A percentile compares a stretch with the other conserved stretches of the same genome.
phyloP scores from a whole-genome alignment of 208 protist genomes.

The Acanthamoeba sp. region DNA sequence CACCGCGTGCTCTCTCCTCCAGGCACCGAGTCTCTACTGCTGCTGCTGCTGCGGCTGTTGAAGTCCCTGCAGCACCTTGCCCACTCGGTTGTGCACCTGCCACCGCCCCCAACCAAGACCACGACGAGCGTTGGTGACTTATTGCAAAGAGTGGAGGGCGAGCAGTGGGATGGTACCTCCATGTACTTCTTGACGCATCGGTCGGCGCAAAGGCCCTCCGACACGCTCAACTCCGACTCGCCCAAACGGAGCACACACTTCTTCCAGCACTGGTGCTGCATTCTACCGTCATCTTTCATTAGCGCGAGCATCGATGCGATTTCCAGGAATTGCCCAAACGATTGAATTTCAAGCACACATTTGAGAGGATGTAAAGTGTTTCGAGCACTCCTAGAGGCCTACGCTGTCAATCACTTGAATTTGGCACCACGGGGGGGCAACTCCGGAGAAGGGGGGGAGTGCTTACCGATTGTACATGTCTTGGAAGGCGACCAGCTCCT shows the following conservation, averaged over 20 bases:
- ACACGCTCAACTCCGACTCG: constrained; percentile 32
- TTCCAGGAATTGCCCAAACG: neutral
- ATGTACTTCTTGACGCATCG: constrained; percentile 67
- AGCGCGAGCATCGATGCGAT: too few species aligned
- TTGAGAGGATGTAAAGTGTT: too few species aligned
- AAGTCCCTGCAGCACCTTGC: constrained; percentile 48
- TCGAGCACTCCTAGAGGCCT: too few species aligned
- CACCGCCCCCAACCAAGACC: neutral
- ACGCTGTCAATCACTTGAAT: too few species aligned
- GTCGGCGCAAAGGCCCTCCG: neutral
- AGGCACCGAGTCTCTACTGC: neutral
- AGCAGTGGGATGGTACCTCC: neutral
- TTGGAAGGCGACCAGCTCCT: neutral
- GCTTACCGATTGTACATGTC: constrained; percentile 49
- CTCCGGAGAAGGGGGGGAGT: neutral
- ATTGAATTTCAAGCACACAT: neutral
- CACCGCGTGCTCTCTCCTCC: neutral
- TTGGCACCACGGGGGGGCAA: too few species aligned
- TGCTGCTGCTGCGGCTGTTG: neutral
- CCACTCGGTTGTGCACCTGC: constrained; percentile 40
- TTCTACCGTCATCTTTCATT: too few species aligned
- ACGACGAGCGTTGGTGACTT: too few species aligned
- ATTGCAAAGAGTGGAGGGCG: neutral
- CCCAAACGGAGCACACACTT: constrained; percentile 24
- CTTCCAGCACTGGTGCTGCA: constrained; percentile 64